Evolutionary conservation across 169 alveolate genomes (phyloP).

Genomic region (Cystoisospora suis): DNA sequence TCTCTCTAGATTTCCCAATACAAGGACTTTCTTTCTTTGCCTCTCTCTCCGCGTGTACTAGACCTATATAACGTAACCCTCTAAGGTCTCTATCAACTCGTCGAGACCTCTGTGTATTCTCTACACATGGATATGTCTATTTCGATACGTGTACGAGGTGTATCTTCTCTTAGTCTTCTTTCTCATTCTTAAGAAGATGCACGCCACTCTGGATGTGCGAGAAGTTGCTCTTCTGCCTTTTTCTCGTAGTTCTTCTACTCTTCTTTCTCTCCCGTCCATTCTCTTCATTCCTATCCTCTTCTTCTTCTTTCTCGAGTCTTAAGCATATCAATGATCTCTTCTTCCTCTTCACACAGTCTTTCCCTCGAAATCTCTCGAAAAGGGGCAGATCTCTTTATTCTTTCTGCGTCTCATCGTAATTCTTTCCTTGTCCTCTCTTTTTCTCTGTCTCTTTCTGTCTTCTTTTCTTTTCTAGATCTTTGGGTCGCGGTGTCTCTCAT

Average conservation of each 20-base stretch:
- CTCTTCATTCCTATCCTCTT: background rate
- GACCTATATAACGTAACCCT: background rate
- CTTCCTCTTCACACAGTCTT: background rate
- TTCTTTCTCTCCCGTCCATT: no score
- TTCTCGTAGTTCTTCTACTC: no score
- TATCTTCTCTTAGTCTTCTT: background rate
- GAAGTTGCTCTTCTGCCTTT: no score
- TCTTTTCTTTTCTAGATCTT: background rate
- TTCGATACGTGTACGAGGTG: background rate
- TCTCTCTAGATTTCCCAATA: background rate
- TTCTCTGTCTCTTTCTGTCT: background rate
- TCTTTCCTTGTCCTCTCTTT: background rate
- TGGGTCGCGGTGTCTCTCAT: background rate
- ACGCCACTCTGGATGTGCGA: no score
- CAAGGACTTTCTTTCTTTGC: background rate
- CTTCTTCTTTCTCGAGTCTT: background rate
- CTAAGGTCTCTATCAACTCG: background rate
- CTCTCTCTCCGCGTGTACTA: background rate
- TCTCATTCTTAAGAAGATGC: no score
- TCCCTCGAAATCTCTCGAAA: background rate
- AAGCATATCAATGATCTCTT: background rate
- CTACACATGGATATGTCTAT: background rate
- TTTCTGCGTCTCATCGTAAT: no score
- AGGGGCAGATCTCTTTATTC: background rate
- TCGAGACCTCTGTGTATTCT: background rate